Evolutionary conservation across 1,284 basidiomycete species (phyloP).

Genomic region (Porodaedalea pini): DNA sequence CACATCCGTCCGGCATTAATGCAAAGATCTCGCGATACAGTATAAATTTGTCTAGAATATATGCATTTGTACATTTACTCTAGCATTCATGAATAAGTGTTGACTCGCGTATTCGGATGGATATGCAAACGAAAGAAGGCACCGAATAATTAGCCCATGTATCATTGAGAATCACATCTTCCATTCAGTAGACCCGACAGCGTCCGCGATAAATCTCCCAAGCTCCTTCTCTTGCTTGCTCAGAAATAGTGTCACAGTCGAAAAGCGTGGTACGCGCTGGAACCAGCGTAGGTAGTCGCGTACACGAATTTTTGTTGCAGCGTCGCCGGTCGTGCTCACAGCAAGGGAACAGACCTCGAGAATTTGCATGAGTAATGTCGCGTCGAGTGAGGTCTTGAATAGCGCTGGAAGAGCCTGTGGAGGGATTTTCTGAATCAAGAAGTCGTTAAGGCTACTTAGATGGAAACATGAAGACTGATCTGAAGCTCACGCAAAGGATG

Average conservation of each 20-base stretch:
- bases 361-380: conserved; percentile 53
- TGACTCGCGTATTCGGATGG: too few relatives aligned
- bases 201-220: neutral
- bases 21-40: too few relatives aligned
- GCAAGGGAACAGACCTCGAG: conserved; percentile 45
- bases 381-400: conserved; percentile 65
- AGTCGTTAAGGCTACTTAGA: neutral
- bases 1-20: too few relatives aligned
- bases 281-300: conserved; percentile 51
- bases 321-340: conserved; percentile 26
- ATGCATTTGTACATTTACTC: too few relatives aligned
- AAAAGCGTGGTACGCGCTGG: conserved; percentile 53
- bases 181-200: neutral
- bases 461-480: neutral
- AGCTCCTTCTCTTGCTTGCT: conserved; percentile 47
- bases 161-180: neutral
- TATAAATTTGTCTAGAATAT: too few relatives aligned
- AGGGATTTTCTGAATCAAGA: conserved; percentile 42
- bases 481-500: conserved; percentile 46
- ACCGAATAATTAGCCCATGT: too few relatives aligned
- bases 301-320: conserved; percentile 24
- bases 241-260: conserved; percentile 60
- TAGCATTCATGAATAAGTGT: too few relatives aligned
- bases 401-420: conserved; percentile 52
- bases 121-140: too few relatives aligned